Evolutionary conservation across 768 basidiomycete species (phyloP).

Genomic region (Lenzites betulinus): DNA sequence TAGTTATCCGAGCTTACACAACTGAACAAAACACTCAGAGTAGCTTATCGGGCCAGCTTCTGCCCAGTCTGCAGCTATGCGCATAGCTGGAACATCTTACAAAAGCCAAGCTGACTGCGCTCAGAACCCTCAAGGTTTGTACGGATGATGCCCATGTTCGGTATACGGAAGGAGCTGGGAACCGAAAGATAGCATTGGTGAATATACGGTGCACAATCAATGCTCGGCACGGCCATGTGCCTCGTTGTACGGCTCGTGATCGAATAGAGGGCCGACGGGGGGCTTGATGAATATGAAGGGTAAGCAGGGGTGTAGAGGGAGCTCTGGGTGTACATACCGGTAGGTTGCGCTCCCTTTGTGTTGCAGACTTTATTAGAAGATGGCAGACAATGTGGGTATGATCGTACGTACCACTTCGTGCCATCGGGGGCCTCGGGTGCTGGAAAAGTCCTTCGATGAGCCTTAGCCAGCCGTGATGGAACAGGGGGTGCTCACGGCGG

Average conservation of each 20-base stretch:
- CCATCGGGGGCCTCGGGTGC: slow-evolving; percentile 85
- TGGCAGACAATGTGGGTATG: not conserved
- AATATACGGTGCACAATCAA: not conserved
- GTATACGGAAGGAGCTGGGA: not conserved
- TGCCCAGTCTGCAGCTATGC: no score
- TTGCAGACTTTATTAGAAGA: not conserved
- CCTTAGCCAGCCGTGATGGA: not conserved
- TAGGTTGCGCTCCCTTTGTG: slow-evolving; percentile 74
- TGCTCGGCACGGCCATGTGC: slow-evolving; percentile 17
- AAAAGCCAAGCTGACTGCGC: no score
- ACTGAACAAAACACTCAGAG: no score
- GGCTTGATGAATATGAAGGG: slow-evolving; percentile 44
- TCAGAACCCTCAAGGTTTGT: not conserved
- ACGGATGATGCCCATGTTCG: no score
- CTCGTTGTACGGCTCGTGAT: slow-evolving; percentile 48
- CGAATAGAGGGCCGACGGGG: slow-evolving; percentile 61
- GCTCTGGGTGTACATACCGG: slow-evolving; percentile 54
- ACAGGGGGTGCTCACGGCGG: slow-evolving; percentile 64
- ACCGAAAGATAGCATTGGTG: not conserved
- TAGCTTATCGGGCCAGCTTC: no score
- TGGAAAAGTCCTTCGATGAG: slow-evolving; percentile 33
- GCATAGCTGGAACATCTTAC: no score
- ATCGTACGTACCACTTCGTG: slow-evolving; percentile 83
- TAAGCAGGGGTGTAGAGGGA: slow-evolving; percentile 8
- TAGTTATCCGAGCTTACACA: no score